These are phyloP conservation scores for Lotmaria passim DNA, from an alignment of 208 protist species.

Conservation along the genomic window DNA sequence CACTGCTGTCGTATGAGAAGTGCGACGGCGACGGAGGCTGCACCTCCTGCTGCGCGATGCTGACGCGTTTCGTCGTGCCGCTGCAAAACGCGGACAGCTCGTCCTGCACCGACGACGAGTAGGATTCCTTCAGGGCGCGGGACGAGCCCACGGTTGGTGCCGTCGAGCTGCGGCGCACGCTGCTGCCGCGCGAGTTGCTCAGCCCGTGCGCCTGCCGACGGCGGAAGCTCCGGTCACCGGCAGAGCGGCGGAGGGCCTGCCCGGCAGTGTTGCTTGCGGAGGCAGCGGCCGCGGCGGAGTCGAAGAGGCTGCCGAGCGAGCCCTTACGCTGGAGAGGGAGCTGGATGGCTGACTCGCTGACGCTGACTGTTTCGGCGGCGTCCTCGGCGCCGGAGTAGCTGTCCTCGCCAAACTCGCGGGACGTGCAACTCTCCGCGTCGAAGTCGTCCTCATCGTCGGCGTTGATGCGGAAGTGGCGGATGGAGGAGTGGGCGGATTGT, in stretches of 20 bases:
- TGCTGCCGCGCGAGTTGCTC: slow-evolving; percentile 19
- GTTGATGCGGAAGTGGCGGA: slow-evolving; percentile 14
- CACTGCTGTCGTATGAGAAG: slow-evolving; percentile 20
- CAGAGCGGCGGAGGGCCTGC: slow-evolving; percentile 20
- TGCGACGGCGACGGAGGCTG: slow-evolving; percentile 24
- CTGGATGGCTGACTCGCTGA: slow-evolving; percentile 16
- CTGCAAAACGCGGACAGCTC: slow-evolving; percentile 23
- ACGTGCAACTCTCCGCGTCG: slow-evolving; percentile 50
- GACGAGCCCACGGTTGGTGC: background rate
- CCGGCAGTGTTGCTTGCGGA: background rate
- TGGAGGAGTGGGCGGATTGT: slow-evolving; percentile 51
- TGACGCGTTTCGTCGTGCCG: slow-evolving; percentile 30
- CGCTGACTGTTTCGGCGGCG: slow-evolving; percentile 27
- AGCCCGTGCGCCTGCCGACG: slow-evolving; percentile 11
- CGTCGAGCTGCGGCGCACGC: slow-evolving; percentile 19
- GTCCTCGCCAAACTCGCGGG: slow-evolving; percentile 45
- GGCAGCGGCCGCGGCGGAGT: slow-evolving; percentile 1
- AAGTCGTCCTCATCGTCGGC: slow-evolving; percentile 34
- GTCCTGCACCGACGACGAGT: background rate
- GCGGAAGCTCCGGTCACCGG: slow-evolving; percentile 14
- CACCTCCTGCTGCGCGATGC: slow-evolving; percentile 28
- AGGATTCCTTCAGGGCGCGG: slow-evolving; percentile 9
- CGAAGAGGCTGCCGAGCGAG: slow-evolving; percentile 36
- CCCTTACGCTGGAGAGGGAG: slow-evolving; percentile 35
- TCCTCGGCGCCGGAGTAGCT: slow-evolving; percentile 31